These are phyloP conservation scores for Pythium myriotylum DNA, from an alignment of 352 stramenopile genomes.

Conservation along the genomic window DNA sequence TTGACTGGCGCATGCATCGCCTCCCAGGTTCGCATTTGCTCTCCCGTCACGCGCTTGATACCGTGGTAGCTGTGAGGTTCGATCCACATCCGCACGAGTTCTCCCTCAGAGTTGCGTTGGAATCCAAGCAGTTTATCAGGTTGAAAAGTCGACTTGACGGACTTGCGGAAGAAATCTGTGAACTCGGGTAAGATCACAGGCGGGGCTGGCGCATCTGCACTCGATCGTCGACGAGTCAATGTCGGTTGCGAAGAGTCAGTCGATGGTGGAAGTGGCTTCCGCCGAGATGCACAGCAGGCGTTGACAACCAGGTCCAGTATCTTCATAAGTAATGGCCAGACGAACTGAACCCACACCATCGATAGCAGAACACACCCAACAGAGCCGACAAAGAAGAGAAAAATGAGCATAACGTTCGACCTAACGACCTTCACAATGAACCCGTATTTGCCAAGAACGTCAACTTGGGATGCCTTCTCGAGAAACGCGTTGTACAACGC, in stretches of 20 bases:
- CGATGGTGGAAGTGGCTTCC: slow-evolving; percentile 6
- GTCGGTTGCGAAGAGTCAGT: not conserved
- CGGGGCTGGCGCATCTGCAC: not conserved
- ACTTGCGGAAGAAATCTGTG: slow-evolving; percentile 73
- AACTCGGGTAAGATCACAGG: slow-evolving; percentile 56
- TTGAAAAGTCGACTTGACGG: slow-evolving; percentile 35
- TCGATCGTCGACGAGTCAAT: not conserved
- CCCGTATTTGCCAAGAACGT: slow-evolving; percentile 51
- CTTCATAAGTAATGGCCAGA: slow-evolving; percentile 48
- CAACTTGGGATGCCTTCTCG: slow-evolving; percentile 41
- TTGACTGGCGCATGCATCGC: slow-evolving; percentile 69
- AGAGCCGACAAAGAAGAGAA: slow-evolving; percentile 61
- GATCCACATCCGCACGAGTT: slow-evolving; percentile 69
- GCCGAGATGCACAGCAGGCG: slow-evolving; percentile 8
- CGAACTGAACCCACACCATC: slow-evolving; percentile 47
- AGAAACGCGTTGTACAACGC: slow-evolving; percentile 46
- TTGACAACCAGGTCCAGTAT: slow-evolving; percentile 10
- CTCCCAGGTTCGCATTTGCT: slow-evolving; percentile 77
- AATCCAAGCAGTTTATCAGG: slow-evolving; percentile 67
- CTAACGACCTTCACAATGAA: slow-evolving; percentile 75
- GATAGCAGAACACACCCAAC: slow-evolving; percentile 62
- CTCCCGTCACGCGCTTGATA: slow-evolving; percentile 35
- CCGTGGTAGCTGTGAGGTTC: slow-evolving; percentile 56
- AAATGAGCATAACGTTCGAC: slow-evolving; percentile 74
- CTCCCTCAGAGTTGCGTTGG: slow-evolving; percentile 43